These are phyloP conservation scores for Phytophthora pisi DNA, from an alignment of 352 stramenopile species.

Conservation along the genomic window DNA sequence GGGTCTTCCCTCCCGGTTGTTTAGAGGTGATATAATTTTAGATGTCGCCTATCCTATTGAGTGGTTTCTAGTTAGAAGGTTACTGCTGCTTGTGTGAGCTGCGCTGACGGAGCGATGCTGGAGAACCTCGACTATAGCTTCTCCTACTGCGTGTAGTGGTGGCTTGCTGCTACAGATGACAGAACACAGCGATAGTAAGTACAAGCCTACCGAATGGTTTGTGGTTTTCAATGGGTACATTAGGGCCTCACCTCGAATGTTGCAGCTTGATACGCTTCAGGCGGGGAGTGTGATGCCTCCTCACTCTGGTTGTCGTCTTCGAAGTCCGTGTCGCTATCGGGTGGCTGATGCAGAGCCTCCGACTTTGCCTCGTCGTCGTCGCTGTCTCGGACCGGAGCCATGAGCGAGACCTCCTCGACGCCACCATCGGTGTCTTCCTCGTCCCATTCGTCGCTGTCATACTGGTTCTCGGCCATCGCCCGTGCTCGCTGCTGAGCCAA, in stretches of 20 bases:
- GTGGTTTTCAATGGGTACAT: not conserved
- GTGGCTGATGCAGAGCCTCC: slow-evolving; percentile 6
- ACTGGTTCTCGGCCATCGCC: slow-evolving; percentile 18
- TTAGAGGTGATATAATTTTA: slow-evolving; percentile 10
- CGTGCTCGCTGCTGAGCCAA: slow-evolving; percentile 32
- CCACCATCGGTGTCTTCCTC: slow-evolving; percentile 20
- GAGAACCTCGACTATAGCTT: slow-evolving; percentile 6
- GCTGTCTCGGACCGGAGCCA: slow-evolving; percentile 33
- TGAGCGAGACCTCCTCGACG: slow-evolving; percentile 54
- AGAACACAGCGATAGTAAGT: slow-evolving; percentile 11
- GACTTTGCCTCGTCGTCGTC: slow-evolving; percentile 31
- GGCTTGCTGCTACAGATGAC: slow-evolving; percentile 8
- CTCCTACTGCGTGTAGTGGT: slow-evolving; percentile 1
- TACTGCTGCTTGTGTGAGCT: slow-evolving; percentile 9
- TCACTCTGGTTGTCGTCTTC: slow-evolving; percentile 13
- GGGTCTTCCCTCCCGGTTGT: slow-evolving; percentile 10
- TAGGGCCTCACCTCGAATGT: slow-evolving; percentile 26
- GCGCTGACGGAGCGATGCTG: slow-evolving; percentile 11
- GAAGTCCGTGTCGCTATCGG: slow-evolving; percentile 10
- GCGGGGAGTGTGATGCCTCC: slow-evolving; percentile 15
- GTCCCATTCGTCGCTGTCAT: slow-evolving; percentile 39
- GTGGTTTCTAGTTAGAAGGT: not conserved
- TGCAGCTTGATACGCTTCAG: slow-evolving; percentile 22
- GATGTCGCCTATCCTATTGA: slow-evolving; percentile 27
- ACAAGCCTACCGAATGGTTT: not conserved